These are phyloP conservation scores for Epichloe gansuensis DNA, from an alignment of 2,329 filamentous ascomycete genomes.

Conservation along the genomic window DNA sequence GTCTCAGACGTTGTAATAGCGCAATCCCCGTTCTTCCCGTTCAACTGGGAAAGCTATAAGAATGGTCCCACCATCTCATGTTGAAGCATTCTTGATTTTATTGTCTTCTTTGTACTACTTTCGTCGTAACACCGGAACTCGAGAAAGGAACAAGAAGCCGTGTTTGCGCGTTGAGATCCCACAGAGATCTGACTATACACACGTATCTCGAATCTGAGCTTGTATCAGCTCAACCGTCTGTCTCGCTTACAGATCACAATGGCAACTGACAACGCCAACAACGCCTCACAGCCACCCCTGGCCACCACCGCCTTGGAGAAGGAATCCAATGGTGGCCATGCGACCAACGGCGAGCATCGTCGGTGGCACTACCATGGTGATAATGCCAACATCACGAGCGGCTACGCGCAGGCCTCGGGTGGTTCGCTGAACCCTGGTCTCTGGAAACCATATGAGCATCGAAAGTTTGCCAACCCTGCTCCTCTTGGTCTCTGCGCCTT, in stretches of 20 bases:
- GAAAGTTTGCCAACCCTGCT: conserved; percentile 69
- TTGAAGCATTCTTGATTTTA: no score
- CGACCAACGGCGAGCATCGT: not conserved
- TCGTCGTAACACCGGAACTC: no score
- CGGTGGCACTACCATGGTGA: conserved; percentile 15
- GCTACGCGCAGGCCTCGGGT: conserved; percentile 23
- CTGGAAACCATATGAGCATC: conserved; percentile 49
- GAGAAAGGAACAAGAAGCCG: no score
- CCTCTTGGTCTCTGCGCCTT: conserved; percentile 67
- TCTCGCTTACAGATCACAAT: conserved; percentile 1
- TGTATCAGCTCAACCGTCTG: not conserved
- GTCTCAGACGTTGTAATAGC: not conserved
- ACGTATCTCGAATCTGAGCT: not conserved
- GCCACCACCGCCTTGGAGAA: conserved; percentile 8
- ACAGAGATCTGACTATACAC: not conserved
- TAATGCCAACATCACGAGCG: conserved; percentile 12
- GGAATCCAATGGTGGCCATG: conserved; percentile 6
- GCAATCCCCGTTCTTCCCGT: not conserved
- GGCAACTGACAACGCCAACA: conserved; percentile 6
- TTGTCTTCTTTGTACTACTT: no score
- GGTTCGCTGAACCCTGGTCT: conserved; percentile 61
- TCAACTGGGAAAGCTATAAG: not conserved
- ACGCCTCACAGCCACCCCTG: not conserved
- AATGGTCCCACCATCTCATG: not conserved
- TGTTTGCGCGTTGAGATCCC: no score